Evolutionary conservation across 2,329 filamentous ascomycete genomes (phyloP).

Genomic region (Ascochyta fabae): DNA sequence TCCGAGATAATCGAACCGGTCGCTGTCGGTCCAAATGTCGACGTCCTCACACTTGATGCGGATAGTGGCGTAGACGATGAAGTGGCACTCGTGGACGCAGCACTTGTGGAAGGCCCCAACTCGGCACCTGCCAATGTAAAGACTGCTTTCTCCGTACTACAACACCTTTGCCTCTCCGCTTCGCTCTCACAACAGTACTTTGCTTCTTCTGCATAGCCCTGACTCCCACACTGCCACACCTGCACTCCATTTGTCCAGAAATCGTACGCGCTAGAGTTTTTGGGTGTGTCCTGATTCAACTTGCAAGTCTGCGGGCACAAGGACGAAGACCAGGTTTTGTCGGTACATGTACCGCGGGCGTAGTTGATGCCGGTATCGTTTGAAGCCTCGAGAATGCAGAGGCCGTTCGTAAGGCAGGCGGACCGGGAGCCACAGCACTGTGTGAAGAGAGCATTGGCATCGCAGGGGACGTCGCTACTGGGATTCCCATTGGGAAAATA

Average conservation of each 20-base stretch:
- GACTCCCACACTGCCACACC: slow-evolving; percentile 18
- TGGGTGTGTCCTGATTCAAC: too few relatives aligned
- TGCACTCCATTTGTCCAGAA: slow-evolving; percentile 16
- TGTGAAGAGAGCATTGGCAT: slow-evolving; percentile 13
- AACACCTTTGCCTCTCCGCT: slow-evolving; percentile 19
- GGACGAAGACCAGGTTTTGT: slow-evolving; percentile 11
- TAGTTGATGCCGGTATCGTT: slow-evolving; percentile 19
- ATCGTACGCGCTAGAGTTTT: slow-evolving; percentile 15
- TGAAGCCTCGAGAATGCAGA: slow-evolving; percentile 17
- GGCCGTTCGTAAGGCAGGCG: slow-evolving; percentile 20
- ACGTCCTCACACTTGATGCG: too few relatives aligned
- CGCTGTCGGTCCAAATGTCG: too few relatives aligned
- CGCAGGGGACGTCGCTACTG: slow-evolving; percentile 16
- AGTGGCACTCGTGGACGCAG: too few relatives aligned
- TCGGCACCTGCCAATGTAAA: slow-evolving; percentile 11
- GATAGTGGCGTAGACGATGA: too few relatives aligned
- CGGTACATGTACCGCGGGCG: slow-evolving; percentile 21
- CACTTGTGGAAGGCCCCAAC: not conserved
- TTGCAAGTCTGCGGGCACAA: slow-evolving; percentile 18
- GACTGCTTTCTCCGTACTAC: slow-evolving; percentile 15
- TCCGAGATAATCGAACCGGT: too few relatives aligned
- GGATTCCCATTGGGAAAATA: slow-evolving; percentile 20
- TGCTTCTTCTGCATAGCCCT: slow-evolving; percentile 19
- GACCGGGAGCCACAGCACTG: slow-evolving; percentile 17
- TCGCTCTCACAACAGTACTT: slow-evolving; percentile 22